Percentiles rank a stretch among this genome's conserved stretches.
Evolutionary conservation across 257 asterid genomes (phyloP).

Genomic region (Plantago ovata): DNA sequence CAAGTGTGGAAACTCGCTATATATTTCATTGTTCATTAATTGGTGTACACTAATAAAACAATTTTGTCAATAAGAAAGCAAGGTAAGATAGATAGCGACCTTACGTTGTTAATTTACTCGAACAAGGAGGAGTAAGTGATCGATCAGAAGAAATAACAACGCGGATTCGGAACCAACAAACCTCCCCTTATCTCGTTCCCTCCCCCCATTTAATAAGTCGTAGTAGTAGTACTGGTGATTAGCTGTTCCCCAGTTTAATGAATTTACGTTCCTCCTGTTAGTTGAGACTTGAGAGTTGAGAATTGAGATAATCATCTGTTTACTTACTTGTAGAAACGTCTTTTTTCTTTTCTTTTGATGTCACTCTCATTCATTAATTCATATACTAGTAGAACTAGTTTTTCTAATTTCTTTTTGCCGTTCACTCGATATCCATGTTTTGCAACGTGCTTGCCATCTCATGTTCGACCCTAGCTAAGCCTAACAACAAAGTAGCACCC

Average conservation of each 20-base stretch:
- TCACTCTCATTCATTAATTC: not conserved
- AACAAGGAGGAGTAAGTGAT: not conserved
- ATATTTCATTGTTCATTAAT: not conserved
- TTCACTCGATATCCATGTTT: too few species aligned
- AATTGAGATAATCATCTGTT: too few species aligned
- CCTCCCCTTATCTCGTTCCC: not conserved
- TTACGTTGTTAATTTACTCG: not conserved
- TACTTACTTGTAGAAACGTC: constrained; percentile 9
- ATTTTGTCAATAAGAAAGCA: too few species aligned
- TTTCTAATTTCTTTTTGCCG: too few species aligned
- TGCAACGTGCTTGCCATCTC: too few species aligned
- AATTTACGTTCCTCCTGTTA: too few species aligned
- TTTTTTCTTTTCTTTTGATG: not conserved
- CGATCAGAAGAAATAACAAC: not conserved
- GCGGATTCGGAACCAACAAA: constrained; percentile 12
- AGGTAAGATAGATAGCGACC: not conserved
- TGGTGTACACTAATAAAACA: too few species aligned
- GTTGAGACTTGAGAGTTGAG: too few species aligned
- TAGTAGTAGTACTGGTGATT: not conserved
- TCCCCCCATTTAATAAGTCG: too few species aligned
- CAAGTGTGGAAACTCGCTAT: not conserved
- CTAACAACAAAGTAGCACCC: too few species aligned
- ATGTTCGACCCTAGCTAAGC: too few species aligned
- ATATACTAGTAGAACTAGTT: too few species aligned
- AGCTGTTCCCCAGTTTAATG: constrained; percentile 10